Evolutionary conservation across 2,329 filamentous ascomycete genomes (phyloP).

Genomic region (Cladobotryum mycophilum): DNA sequence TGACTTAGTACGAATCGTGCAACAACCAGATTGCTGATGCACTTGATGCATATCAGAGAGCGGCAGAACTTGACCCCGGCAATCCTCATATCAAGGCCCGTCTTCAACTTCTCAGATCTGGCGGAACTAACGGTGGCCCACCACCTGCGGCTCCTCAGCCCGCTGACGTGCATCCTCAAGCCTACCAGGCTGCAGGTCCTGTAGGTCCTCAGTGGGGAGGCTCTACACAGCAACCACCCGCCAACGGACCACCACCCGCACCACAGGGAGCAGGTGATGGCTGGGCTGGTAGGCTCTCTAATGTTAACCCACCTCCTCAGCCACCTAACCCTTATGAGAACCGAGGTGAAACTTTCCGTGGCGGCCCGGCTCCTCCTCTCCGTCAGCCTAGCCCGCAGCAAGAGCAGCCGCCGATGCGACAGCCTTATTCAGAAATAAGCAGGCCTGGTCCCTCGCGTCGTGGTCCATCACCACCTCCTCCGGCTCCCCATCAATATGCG

Average conservation of each 20-base stretch:
- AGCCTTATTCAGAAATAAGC: conserved; percentile 50
- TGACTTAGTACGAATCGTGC: conserved; percentile 81
- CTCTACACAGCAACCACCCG: conserved; percentile 53
- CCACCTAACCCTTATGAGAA: conserved; percentile 78
- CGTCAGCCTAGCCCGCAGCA: conserved; percentile 72
- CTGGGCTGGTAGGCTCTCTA: conserved; percentile 62
- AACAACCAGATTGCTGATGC: conserved; percentile 98
- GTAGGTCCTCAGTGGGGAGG: conserved; percentile 87
- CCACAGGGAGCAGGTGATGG: conserved; percentile 51
- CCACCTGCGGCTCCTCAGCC: conserved; percentile 80
- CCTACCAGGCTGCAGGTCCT: conserved; percentile 79
- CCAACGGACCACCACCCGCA: conserved; percentile 55
- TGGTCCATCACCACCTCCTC: conserved; percentile 48
- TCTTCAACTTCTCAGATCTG: conserved; percentile 79
- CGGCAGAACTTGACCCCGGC: conserved; percentile 84
- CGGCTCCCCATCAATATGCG: conserved; percentile 38
- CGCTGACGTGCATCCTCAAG: conserved; percentile 91
- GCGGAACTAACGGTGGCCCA: conserved; percentile 62
- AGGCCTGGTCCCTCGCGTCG: conserved; percentile 36
- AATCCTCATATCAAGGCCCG: conserved; percentile 97
- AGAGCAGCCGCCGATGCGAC: conserved; percentile 50
- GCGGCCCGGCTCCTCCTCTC: conserved; percentile 58
- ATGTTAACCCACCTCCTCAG: conserved; percentile 70
- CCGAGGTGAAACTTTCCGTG: conserved; percentile 59
- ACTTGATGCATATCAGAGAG: conserved; percentile 88